phyloP scores from a whole-genome alignment of 164 flowering plant genomes.

The Taxillus chinensis region DNA sequence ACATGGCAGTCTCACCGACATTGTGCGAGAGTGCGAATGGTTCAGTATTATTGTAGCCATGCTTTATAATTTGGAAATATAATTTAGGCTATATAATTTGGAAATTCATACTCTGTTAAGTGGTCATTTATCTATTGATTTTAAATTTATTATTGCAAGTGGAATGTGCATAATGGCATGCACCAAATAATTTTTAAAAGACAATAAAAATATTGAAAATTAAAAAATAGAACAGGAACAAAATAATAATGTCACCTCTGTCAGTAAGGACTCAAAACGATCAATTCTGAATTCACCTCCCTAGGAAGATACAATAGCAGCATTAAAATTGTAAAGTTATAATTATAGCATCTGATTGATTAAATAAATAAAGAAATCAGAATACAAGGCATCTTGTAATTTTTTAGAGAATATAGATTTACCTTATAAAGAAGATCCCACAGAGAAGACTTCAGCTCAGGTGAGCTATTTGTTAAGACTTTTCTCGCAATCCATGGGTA shows the following conservation, averaged over 20 bases:
- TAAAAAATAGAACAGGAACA: no score
- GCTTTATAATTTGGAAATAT: no score
- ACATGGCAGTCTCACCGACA: no score
- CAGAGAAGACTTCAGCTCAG: constrained; percentile 62
- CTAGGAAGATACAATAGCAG: constrained; percentile 26
- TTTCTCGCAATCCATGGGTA: constrained; percentile 99
- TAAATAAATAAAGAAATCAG: not conserved
- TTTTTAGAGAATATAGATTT: constrained; percentile 1
- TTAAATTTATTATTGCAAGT: no score
- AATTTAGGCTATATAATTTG: no score
- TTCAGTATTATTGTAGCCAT: no score
- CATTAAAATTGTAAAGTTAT: constrained; percentile 4
- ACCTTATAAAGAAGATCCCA: constrained; percentile 78
- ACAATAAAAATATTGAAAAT: no score
- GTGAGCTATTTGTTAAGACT: constrained; percentile 82
- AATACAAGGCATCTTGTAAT: not conserved
- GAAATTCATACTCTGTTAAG: no score
- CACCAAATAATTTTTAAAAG: not conserved
- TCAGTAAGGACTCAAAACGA: constrained; percentile 74
- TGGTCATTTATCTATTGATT: no score
- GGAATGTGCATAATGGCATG: no score
- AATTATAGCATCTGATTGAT: not conserved
- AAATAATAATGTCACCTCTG: constrained; percentile 44
- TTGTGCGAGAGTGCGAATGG: no score
- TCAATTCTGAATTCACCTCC: constrained; percentile 89